Evolutionary conservation across 352 stramenopile species (phyloP).

Genomic region (Phytophthora cryptogea): DNA sequence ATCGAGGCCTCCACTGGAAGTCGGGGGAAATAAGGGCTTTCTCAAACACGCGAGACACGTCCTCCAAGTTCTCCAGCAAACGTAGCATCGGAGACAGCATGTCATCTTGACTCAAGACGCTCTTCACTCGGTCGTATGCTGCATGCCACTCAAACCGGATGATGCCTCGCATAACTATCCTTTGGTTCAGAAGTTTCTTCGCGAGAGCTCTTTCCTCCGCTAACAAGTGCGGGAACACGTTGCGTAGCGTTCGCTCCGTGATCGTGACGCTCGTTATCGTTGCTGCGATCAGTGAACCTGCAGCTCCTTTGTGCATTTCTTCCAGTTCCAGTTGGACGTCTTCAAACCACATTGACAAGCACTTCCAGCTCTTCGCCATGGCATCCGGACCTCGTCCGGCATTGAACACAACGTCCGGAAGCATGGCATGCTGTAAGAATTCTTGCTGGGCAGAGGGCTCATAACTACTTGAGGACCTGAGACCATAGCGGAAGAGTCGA

Average conservation of each 20-base stretch:
- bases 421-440: slow-evolving; percentile 14
- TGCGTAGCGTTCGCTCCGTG: neutral
- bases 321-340: slow-evolving; percentile 16
- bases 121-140: too few relatives aligned
- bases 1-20: slow-evolving; percentile 7
- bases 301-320: slow-evolving; percentile 1
- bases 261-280: slow-evolving; percentile 1
- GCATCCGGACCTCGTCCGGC: slow-evolving; percentile 8
- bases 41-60: neutral
- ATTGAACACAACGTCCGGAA: slow-evolving; percentile 13
- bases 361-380: slow-evolving; percentile 19
- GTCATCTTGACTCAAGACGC: neutral
- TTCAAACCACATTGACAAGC: slow-evolving; percentile 16
- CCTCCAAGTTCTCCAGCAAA: slow-evolving; percentile 2
- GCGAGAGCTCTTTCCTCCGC: neutral
- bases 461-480: neutral
- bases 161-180: neutral
- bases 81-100: slow-evolving; percentile 1
- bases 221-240: slow-evolving; percentile 4
- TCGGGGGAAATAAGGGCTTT: neutral
- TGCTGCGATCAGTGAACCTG: neutral
- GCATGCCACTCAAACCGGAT: slow-evolving; percentile 1
- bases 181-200: neutral
- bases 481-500: slow-evolving; percentile 6
- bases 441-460: neutral